These are phyloP conservation scores for Aeminium ludgeri DNA, from an alignment of 495 filamentous ascomycete species.

Conservation along the genomic window DNA sequence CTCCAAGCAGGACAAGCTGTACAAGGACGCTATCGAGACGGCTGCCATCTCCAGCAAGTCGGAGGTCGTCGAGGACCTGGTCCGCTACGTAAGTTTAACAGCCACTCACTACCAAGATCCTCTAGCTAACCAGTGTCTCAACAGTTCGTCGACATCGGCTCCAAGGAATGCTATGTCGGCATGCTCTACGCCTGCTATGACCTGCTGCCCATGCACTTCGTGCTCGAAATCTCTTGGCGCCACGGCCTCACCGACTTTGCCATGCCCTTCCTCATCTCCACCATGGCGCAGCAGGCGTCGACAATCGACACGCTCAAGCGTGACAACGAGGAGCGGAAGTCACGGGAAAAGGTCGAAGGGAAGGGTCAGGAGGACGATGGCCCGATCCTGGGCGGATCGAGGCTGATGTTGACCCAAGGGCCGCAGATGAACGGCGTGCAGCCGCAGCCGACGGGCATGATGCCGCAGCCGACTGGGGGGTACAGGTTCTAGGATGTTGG, in stretches of 20 bases:
- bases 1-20: slow-evolving; percentile 98
- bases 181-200: slow-evolving; percentile 99
- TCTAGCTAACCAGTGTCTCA: slow-evolving; percentile 14
- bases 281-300: slow-evolving; percentile 74
- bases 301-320: slow-evolving; percentile 74
- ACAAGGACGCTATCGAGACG: slow-evolving; percentile 99
- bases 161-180: slow-evolving; percentile 95
- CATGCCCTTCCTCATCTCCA: slow-evolving; percentile 99
- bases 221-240: slow-evolving; percentile 96
- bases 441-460: slow-evolving; percentile 26
- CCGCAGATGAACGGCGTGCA: slow-evolving; percentile 40
- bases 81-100: slow-evolving; percentile 73
- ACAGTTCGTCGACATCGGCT: slow-evolving; percentile 98
- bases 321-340: slow-evolving; percentile 95
- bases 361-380: slow-evolving; percentile 81
- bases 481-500: slow-evolving; percentile 16
- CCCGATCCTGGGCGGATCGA: slow-evolving; percentile 76
- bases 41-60: slow-evolving; percentile 82
- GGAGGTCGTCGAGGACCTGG: slow-evolving; percentile 85
- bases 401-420: slow-evolving; percentile 98
- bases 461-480: slow-evolving; percentile 27
- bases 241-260: slow-evolving; percentile 89
- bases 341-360: slow-evolving; percentile 66
- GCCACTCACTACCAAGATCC: background rate
- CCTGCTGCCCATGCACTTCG: slow-evolving; percentile 74